phyloP scores from a whole-genome alignment of 495 filamentous ascomycete species.

The Talaromyces thailandensis region DNA sequence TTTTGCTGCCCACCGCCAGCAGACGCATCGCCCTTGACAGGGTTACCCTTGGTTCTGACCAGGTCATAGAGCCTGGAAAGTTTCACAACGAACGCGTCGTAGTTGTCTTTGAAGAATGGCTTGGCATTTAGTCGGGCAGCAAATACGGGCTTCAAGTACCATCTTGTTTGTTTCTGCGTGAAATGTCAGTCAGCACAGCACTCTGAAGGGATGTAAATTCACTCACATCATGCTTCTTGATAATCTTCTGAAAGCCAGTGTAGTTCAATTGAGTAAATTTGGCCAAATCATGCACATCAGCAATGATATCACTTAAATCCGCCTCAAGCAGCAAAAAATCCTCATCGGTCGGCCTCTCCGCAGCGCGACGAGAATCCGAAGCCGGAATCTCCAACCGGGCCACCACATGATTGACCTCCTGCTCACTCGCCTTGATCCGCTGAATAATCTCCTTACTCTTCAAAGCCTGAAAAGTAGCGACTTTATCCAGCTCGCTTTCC shows the following conservation, averaged over 20 bases:
- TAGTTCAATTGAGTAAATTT: constrained; percentile 99
- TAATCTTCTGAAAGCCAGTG: constrained; percentile 99
- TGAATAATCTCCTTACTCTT: constrained; percentile 91
- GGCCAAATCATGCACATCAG: constrained; percentile 95
- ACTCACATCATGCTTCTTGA: constrained; percentile 98
- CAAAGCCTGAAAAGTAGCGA: constrained; percentile 91
- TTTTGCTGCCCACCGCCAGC: constrained; percentile 91
- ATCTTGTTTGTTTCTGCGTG: constrained; percentile 79
- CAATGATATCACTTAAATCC: constrained; percentile 94
- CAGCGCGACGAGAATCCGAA: constrained; percentile 14
- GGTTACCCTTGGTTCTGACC: constrained; percentile 85
- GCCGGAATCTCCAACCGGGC: constrained; percentile 46
- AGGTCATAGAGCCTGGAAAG: constrained; percentile 93
- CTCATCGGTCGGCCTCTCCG: constrained; percentile 57
- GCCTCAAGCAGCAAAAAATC: constrained; percentile 93
- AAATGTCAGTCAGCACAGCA: constrained; percentile 3
- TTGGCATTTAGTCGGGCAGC: constrained; percentile 87
- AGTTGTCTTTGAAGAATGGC: constrained; percentile 97
- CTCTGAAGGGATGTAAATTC: background rate
- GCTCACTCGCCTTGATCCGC: constrained; percentile 76
- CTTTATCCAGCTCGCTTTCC: constrained; percentile 89
- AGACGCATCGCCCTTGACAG: constrained; percentile 80
- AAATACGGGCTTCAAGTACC: constrained; percentile 92
- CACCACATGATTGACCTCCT: constrained; percentile 83
- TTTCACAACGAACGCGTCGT: constrained; percentile 92